Evolutionary conservation across 495 filamentous ascomycete species (phyloP).

Genomic region (Penicillium flavigenum): DNA sequence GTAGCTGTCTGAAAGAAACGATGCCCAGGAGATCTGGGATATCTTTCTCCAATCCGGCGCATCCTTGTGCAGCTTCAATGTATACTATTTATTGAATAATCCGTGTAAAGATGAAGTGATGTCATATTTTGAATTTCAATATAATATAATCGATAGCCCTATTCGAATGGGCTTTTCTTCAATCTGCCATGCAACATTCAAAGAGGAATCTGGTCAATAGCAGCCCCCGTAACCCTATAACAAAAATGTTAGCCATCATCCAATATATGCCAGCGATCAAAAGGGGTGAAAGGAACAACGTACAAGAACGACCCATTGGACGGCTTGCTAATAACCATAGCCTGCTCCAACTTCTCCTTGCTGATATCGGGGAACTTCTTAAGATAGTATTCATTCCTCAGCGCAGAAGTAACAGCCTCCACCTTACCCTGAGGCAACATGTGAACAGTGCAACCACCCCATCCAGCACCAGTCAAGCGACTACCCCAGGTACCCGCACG

Average conservation of each 20-base stretch:
- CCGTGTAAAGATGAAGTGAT: not conserved
- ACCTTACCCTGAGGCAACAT: conserved; percentile 84
- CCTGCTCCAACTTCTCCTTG: conserved; percentile 69
- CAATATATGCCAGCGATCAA: not conserved
- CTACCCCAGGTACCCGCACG: conserved; percentile 79
- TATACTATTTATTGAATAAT: not conserved
- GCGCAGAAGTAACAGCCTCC: conserved; percentile 71
- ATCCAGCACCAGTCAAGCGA: conserved; percentile 89
- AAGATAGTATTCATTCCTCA: conserved; percentile 78
- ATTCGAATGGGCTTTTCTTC: not conserved
- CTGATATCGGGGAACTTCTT: conserved; percentile 68
- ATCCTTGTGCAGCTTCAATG: not conserved
- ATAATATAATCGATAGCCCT: not conserved
- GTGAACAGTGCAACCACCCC: conserved; percentile 96
- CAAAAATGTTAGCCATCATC: conserved; percentile 3
- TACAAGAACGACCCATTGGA: conserved; percentile 52
- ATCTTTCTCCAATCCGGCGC: not conserved
- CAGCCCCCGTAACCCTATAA: conserved; percentile 43
- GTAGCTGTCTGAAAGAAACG: not conserved
- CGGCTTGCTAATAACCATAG: conserved; percentile 88
- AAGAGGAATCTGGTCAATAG: conserved; percentile 40
- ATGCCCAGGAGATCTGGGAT: not conserved
- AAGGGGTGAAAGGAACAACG: conserved; percentile 13
- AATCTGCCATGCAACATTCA: conserved; percentile 17
- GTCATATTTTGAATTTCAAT: conserved; percentile 1